A percentile compares a stretch with the other conserved stretches of the same genome.
phyloP scores from a whole-genome alignment of 768 basidiomycete genomes.

The Naganishia randhawae region DNA sequence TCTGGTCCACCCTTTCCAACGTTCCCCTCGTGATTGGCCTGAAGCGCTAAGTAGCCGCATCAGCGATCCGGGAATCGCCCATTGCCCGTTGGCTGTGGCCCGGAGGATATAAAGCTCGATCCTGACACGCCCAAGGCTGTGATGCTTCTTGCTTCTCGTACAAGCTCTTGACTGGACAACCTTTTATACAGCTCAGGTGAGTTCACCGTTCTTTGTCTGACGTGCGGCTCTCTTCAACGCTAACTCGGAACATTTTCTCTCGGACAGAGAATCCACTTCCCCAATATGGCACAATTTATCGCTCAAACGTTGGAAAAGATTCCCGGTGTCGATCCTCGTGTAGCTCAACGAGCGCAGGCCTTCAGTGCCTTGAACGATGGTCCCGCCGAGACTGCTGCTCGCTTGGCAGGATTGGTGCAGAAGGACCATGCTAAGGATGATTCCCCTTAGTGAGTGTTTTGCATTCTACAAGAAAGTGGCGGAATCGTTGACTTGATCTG shows the following conservation, averaged over 20 bases:
- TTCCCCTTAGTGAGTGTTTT: constrained; percentile 31
- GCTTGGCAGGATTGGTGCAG: constrained; percentile 42
- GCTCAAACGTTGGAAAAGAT: constrained; percentile 37
- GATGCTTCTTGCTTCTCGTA: neutral
- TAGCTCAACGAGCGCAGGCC: constrained; percentile 39
- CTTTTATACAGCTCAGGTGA: constrained; percentile 4
- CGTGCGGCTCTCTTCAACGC: neutral
- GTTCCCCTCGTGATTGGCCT: neutral
- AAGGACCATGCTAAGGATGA: constrained; percentile 38
- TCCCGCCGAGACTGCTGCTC: constrained; percentile 41
- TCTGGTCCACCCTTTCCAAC: neutral
- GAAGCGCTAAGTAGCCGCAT: neutral
- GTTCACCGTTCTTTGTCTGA: neutral
- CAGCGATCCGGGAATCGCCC: neutral
- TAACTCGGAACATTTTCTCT: neutral
- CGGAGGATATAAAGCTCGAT: neutral
- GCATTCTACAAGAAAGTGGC: neutral
- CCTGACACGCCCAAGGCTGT: neutral
- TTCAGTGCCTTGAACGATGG: constrained; percentile 48
- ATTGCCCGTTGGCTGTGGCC: neutral
- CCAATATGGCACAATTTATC: constrained; percentile 33
- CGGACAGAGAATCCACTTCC: neutral
- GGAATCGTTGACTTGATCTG: neutral
- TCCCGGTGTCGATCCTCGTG: constrained; percentile 46
- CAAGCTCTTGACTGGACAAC: neutral